Evolutionary conservation across 2,329 filamentous ascomycete genomes (phyloP).

Genomic region (Neonectria ditissima): DNA sequence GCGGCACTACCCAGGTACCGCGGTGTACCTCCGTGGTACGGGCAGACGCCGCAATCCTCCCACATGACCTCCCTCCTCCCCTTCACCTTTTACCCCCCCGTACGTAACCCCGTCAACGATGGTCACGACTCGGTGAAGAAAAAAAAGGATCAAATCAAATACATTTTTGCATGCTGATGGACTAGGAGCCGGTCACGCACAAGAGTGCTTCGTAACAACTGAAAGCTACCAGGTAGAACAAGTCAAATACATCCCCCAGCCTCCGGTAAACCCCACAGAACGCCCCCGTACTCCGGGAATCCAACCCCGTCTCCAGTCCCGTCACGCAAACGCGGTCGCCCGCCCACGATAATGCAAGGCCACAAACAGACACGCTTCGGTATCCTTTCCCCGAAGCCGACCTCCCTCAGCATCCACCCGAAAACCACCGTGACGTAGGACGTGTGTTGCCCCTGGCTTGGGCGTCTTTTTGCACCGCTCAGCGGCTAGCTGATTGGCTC

Average conservation of each 20-base stretch:
- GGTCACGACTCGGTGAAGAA: constrained; percentile 40
- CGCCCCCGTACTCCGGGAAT: constrained; percentile 13
- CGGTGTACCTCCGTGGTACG: constrained; percentile 3
- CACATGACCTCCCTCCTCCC: constrained; percentile 39
- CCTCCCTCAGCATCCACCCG: constrained; percentile 8
- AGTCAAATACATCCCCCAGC: too few species aligned
- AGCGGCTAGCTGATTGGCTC: constrained; percentile 10
- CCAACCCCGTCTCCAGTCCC: constrained; percentile 16
- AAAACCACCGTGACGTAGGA: constrained; percentile 31
- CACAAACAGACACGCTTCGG: constrained; percentile 30
- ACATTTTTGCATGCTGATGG: too few species aligned
- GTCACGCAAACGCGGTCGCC: constrained; percentile 35
- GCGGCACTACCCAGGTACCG: constrained; percentile 6
- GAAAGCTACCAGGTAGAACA: too few species aligned
- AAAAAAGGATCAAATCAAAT: constrained; percentile 23
- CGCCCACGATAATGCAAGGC: constrained; percentile 39
- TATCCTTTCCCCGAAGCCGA: constrained; percentile 35
- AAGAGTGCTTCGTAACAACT: neutral
- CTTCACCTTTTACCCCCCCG: constrained; percentile 19
- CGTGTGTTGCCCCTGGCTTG: neutral
- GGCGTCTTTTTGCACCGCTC: neutral
- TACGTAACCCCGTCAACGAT: constrained; percentile 31
- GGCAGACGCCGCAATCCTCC: constrained; percentile 8
- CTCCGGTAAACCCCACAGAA: neutral
- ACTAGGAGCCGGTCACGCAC: neutral